Percentiles rank a stretch among this genome's conserved stretches.
phyloP scores from a whole-genome alignment of 805 yeast species.

The Aciculoconidium aculeatum region DNA sequence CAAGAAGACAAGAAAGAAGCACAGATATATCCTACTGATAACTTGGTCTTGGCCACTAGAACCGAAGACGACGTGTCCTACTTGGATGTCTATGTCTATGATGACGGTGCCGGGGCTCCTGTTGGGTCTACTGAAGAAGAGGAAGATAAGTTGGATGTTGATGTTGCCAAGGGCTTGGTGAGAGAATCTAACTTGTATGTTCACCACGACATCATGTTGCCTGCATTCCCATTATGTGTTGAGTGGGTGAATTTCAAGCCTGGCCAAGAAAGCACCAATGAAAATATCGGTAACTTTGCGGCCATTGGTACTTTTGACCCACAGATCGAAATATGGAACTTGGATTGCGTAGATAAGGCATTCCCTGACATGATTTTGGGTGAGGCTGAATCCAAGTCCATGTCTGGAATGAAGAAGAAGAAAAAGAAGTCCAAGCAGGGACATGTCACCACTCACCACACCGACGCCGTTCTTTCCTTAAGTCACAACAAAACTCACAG shows the following conservation, averaged over 20 bases:
- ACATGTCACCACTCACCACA: conserved; percentile 72
- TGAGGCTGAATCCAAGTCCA: conserved; percentile 48
- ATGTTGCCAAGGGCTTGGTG: conserved; percentile 64
- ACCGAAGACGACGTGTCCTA: conserved; percentile 94
- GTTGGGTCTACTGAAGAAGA: conserved; percentile 60
- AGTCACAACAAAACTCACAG: conserved; percentile 78
- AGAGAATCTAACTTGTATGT: conserved; percentile 79
- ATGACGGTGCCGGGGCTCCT: conserved; percentile 87
- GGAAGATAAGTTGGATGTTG: conserved; percentile 62
- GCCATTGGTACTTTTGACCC: conserved; percentile 98
- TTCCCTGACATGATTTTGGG: conserved; percentile 94
- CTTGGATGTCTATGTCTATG: conserved; percentile 90
- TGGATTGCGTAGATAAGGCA: conserved; percentile 87
- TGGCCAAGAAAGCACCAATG: conserved; percentile 32
- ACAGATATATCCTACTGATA: conserved; percentile 86
- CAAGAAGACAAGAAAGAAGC: conserved; percentile 78
- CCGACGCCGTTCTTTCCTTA: conserved; percentile 87
- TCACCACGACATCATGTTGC: conserved; percentile 95
- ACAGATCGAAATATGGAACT: conserved; percentile 93
- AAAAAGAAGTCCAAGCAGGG: conserved; percentile 44
- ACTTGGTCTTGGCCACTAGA: conserved; percentile 81
- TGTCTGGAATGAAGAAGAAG: conserved; percentile 34
- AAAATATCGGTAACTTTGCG: conserved; percentile 75
- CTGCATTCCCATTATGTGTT: conserved; percentile 93
- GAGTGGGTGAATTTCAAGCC: conserved; percentile 89